Conservation (phyloP, 2,329 filamentous ascomycete species). For the Podosphaera fusca region DNA sequence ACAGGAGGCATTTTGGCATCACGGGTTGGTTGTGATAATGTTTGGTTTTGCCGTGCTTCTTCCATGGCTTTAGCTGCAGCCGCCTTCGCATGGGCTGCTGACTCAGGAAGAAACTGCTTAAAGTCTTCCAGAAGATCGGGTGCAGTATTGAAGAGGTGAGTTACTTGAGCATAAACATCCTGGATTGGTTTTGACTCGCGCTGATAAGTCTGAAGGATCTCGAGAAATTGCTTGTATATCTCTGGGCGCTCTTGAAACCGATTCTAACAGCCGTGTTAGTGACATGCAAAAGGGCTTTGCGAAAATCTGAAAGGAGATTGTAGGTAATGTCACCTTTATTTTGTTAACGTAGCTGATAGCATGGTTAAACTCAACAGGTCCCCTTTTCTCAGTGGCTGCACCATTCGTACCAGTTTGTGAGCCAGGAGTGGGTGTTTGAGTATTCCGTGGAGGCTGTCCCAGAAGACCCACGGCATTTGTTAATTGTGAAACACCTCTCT, state of each 20-base stretch:
- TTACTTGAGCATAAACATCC: conserved; percentile 94
- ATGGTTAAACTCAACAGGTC: conserved; percentile 95
- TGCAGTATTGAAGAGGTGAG: conserved; percentile 74
- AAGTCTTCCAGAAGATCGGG: conserved; percentile 94
- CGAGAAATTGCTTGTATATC: conserved; percentile 97
- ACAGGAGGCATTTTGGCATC: conserved; percentile 68
- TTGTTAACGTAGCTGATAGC: conserved; percentile 99
- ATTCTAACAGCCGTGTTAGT: conserved; percentile 33
- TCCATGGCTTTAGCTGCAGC: conserved; percentile 43
- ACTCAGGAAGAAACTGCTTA: conserved; percentile 93
- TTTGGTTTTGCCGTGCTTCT: conserved; percentile 28
- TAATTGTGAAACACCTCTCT: conserved; percentile 40
- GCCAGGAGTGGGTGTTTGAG: conserved; percentile 35
- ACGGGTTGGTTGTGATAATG: conserved; percentile 24
- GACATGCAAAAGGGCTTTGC: neutral
- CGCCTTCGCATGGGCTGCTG: conserved; percentile 44
- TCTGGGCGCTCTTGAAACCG: conserved; percentile 91
- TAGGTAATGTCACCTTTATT: conserved; percentile 49
- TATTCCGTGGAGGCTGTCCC: conserved; percentile 25
- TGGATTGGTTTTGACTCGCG: conserved; percentile 95
- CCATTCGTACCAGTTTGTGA: conserved; percentile 36
- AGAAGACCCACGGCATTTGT: conserved; percentile 31
- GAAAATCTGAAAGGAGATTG: neutral
- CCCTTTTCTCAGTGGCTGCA: conserved; percentile 53
- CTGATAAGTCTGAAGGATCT: conserved; percentile 95